Conservation (phyloP, 2,329 filamentous ascomycete species). For the Penicillium sp. region DNA sequence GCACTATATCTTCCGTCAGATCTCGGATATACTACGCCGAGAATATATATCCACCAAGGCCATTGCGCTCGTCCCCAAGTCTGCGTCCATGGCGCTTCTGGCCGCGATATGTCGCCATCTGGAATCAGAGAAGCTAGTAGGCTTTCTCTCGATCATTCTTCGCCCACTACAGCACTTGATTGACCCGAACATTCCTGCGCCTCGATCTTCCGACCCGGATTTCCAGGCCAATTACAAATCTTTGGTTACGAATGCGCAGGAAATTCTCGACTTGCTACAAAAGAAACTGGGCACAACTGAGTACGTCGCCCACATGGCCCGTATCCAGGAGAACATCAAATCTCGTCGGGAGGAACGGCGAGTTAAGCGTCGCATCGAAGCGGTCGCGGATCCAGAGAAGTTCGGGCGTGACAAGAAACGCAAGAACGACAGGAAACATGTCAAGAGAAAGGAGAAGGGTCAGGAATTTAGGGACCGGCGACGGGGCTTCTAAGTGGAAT, state of each 20-base stretch:
- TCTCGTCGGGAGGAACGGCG: slow-evolving; percentile 69
- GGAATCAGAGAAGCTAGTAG: slow-evolving; percentile 53
- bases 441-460: slow-evolving; percentile 73
- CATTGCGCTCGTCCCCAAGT: slow-evolving; percentile 66
- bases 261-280: slow-evolving; percentile 78
- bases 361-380: slow-evolving; percentile 84
- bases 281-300: slow-evolving; percentile 75
- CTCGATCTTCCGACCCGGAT: slow-evolving; percentile 65
- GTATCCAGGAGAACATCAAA: slow-evolving; percentile 69
- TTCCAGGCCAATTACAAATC: slow-evolving; percentile 68
- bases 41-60: slow-evolving; percentile 63
- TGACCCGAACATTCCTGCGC: slow-evolving; percentile 68
- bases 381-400: slow-evolving; percentile 75
- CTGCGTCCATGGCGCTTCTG: slow-evolving; percentile 69
- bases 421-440: slow-evolving; percentile 80
- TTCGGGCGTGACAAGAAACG: slow-evolving; percentile 74
- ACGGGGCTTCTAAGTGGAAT: slow-evolving; percentile 58
- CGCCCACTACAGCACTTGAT: slow-evolving; percentile 77
- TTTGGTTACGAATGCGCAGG: slow-evolving; percentile 67
- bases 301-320: slow-evolving; percentile 70
- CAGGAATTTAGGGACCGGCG: slow-evolving; percentile 67
- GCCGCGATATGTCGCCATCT: slow-evolving; percentile 64
- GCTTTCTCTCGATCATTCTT: slow-evolving; percentile 62
- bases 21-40: slow-evolving; percentile 73
- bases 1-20: slow-evolving; percentile 71